phyloP scores from a whole-genome alignment of 2,329 filamentous ascomycete genomes.

The Coniochaeta hoffmannii region DNA sequence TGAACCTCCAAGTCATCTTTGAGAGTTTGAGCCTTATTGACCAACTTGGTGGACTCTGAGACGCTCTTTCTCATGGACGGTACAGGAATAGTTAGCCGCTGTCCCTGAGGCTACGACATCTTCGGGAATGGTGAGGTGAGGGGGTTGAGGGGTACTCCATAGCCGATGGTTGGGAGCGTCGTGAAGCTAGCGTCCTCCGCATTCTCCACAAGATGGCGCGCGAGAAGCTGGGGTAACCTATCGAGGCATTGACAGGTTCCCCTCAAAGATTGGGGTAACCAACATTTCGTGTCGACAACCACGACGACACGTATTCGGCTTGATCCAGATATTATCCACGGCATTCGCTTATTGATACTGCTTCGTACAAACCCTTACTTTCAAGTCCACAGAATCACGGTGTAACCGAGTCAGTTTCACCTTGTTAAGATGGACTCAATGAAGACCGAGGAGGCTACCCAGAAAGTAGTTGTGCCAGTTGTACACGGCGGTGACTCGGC shows the following conservation, averaged over 20 bases:
- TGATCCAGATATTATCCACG: background rate
- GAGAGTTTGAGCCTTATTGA: background rate
- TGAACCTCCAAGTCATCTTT: background rate
- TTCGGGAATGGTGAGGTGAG: background rate
- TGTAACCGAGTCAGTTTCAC: background rate
- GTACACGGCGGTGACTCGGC: no score
- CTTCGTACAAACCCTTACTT: background rate
- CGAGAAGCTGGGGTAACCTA: background rate
- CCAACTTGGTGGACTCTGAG: background rate
- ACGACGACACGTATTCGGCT: background rate
- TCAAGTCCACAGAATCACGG: background rate
- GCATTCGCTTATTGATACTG: background rate
- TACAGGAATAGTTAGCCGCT: background rate
- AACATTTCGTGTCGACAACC: background rate
- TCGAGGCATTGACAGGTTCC: no score
- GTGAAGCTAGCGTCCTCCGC: background rate
- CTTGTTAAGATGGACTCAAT: background rate
- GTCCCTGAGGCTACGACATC: background rate
- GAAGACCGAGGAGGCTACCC: no score
- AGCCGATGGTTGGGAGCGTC: background rate
- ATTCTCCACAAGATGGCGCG: background rate
- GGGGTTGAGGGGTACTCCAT: background rate
- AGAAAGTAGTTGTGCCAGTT: no score
- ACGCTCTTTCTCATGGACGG: background rate
- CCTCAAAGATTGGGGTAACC: background rate